These are phyloP conservation scores for Diaporthe amygdali DNA, from an alignment of 2,329 filamentous ascomycete genomes.

Conservation along the genomic window DNA sequence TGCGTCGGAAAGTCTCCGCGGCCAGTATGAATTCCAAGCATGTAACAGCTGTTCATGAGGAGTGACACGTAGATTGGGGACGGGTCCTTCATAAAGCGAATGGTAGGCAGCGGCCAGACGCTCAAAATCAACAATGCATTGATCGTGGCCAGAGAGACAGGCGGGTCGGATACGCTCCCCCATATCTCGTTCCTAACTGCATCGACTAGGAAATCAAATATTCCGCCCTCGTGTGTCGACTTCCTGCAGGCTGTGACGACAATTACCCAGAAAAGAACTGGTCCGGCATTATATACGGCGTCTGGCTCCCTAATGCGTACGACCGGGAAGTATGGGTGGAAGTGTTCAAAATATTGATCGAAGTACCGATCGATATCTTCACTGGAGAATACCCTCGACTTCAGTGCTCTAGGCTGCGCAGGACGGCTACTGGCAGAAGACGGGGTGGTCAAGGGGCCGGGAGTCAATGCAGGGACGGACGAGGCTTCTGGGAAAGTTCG, in stretches of 20 bases:
- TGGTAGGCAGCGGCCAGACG: slow-evolving; percentile 56
- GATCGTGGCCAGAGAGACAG: slow-evolving; percentile 52
- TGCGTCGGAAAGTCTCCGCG: slow-evolving; percentile 56
- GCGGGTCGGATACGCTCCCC: slow-evolving; percentile 46
- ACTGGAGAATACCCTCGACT: slow-evolving; percentile 52
- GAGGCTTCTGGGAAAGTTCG: slow-evolving; percentile 16
- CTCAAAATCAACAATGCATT: slow-evolving; percentile 58
- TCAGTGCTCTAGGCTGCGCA: slow-evolving; percentile 49
- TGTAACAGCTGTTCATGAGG: slow-evolving; percentile 52
- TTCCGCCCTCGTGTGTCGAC: slow-evolving; percentile 48
- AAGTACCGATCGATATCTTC: slow-evolving; percentile 63
- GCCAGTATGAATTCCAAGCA: slow-evolving; percentile 58
- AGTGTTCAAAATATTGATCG: slow-evolving; percentile 58
- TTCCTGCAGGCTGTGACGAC: slow-evolving; percentile 55
- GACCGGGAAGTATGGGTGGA: slow-evolving; percentile 58
- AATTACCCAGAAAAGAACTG: slow-evolving; percentile 61
- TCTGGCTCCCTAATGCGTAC: slow-evolving; percentile 56
- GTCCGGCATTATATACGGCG: slow-evolving; percentile 51
- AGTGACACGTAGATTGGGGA: slow-evolving; percentile 52
- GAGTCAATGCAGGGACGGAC: slow-evolving; percentile 27
- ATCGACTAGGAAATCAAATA: slow-evolving; percentile 52
- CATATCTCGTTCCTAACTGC: slow-evolving; percentile 52
- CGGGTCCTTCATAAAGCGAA: slow-evolving; percentile 57
- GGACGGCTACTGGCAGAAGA: slow-evolving; percentile 32
- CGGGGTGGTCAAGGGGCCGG: slow-evolving; percentile 35